Evolutionary conservation across 2,329 filamentous ascomycete species (phyloP).

Genomic region (Xylariales sp.): DNA sequence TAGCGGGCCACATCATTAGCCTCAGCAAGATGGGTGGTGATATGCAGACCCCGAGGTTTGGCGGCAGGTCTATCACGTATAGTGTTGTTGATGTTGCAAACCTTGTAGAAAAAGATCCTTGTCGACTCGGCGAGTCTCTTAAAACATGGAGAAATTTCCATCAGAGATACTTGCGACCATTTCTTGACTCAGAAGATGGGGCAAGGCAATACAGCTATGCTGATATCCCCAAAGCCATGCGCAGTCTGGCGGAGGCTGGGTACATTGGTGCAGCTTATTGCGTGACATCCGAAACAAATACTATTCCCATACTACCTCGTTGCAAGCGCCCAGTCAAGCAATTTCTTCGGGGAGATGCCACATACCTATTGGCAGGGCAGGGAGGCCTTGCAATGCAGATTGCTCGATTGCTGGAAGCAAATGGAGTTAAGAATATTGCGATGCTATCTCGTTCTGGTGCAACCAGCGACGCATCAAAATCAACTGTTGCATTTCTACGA

Average conservation of each 20-base stretch:
- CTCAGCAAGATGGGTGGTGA: constrained; percentile 9
- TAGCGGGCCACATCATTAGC: constrained; percentile 12
- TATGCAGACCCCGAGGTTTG: background rate
- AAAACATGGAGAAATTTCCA: no score
- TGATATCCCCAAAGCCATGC: constrained; percentile 11
- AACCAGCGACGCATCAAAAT: constrained; percentile 16
- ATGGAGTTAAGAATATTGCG: constrained; percentile 47
- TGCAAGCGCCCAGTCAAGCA: constrained; percentile 5
- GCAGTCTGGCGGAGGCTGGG: constrained; percentile 3
- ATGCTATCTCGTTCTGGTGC: constrained; percentile 48
- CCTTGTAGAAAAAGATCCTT: constrained; percentile 11
- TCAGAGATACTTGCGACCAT: no score
- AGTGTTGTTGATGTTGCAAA: constrained; percentile 11
- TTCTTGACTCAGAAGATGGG: no score
- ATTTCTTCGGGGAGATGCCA: constrained; percentile 22
- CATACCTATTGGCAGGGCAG: constrained; percentile 53
- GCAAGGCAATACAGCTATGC: constrained; percentile 8
- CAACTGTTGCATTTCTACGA: constrained; percentile 24
- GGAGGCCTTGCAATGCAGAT: constrained; percentile 54
- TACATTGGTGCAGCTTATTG: constrained; percentile 1
- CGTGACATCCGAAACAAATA: background rate
- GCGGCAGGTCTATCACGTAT: constrained; percentile 10
- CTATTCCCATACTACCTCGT: constrained; percentile 10
- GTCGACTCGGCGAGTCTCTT: constrained; percentile 11
- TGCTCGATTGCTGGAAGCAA: constrained; percentile 41